Evolutionary conservation across 345 rosid genomes (phyloP).

Genomic region (Balakata baccata): DNA sequence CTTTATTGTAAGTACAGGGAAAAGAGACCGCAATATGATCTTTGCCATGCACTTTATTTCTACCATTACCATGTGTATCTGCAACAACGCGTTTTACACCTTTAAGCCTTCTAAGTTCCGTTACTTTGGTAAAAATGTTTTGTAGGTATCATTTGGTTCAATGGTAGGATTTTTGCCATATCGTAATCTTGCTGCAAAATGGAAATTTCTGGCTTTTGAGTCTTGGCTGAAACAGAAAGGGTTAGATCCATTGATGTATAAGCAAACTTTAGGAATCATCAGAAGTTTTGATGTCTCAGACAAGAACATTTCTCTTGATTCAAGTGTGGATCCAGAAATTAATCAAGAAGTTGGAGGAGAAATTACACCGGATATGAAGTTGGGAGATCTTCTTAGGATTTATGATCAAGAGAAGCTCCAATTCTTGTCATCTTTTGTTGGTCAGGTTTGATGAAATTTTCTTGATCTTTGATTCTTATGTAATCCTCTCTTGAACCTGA

Average conservation of each 20-base stretch:
- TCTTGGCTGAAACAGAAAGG: conserved; percentile 91
- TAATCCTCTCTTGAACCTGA: conserved; percentile 2
- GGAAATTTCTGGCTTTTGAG: conserved; percentile 89
- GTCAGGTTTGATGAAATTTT: conserved; percentile 59
- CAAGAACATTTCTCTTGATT: conserved; percentile 32
- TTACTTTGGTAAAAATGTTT: conserved; percentile 7
- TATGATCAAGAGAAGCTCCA: conserved; percentile 83
- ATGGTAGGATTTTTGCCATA: conserved; percentile 84
- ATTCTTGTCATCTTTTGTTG: conserved; percentile 77
- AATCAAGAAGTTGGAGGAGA: conserved; percentile 30
- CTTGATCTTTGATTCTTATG: conserved; percentile 12
- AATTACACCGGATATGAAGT: conserved; percentile 64
- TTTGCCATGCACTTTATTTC: neutral
- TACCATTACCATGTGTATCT: conserved; percentile 10
- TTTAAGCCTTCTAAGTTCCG: conserved; percentile 1
- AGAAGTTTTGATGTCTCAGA: conserved; percentile 49
- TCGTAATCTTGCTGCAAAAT: conserved; percentile 69
- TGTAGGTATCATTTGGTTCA: conserved; percentile 82
- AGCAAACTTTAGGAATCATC: conserved; percentile 63
- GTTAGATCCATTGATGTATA: conserved; percentile 69
- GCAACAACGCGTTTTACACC: conserved; percentile 3
- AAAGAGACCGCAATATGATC: neutral
- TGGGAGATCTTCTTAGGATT: conserved; percentile 75
- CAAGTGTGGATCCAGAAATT: conserved; percentile 38
- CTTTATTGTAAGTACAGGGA: conserved; percentile 58